Base-by-base conservation (phyloP, 495 filamentous ascomycete species). In the Talaromyces wortmannii region DNA sequence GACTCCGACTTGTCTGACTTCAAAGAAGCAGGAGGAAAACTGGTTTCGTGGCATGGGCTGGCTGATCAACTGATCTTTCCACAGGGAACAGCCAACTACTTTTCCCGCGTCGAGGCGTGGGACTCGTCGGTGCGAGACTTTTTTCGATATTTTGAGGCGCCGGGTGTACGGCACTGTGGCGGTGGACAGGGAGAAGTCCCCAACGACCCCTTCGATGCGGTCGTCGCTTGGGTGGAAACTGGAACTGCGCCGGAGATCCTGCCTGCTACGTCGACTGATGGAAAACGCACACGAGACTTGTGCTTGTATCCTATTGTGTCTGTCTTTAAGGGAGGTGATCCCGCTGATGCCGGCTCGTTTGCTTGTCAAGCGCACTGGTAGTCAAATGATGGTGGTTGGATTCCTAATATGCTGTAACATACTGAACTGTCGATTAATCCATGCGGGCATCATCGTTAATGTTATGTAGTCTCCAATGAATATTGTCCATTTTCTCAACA, bases 181-280 rank as follows among this genome's bases (percentile, higher is more conserved):
- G 58, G 53, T 0, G 67, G 67, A 2, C 23, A 48, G 5, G 67
- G 67, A 2, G 44, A 54, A 2, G 7, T 57, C 5, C 67, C 67
- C 1, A 52, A 51, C 5, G 58, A 63, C 40, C 51, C 56, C 17
- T 33, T 69, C 15, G 60, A 57, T 4, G 62, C 63, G 12, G 54
- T 78, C 6, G 69, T 74, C 0, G 56, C 59, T 7, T 78, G 73
- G 75, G 75, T 78, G 3, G 75, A 76, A 58, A 56, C 66, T 10
- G 69, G 58, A 6, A 48, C 64, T 16, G 57, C 59, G n/a, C 73
- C 75, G 12, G 66, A 70, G 45, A 64, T 59, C 10, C 23, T 63
- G 15, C 58, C 54, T 51, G 66, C 64, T 29, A 32, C 15, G 13
- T 23, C 59, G 2, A 18, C n/a, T 8, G 55, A 61, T 48, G 59